Percentiles rank a stretch among this genome's conserved stretches.
Conservation (phyloP, 1,139 yeast genomes). For the Pichia inconspicua region DNA sequence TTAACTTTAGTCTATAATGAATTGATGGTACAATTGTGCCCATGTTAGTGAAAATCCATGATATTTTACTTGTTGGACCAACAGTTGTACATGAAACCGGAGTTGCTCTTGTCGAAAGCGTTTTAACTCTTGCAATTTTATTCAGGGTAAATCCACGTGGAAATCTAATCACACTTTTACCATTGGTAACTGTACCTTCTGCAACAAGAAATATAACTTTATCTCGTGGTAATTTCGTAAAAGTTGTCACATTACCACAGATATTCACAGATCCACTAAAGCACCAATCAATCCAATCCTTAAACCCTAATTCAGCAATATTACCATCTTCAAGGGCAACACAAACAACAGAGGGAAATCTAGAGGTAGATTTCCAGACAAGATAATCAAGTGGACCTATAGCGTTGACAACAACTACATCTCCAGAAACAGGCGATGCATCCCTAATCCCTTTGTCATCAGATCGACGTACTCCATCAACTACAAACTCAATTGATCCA, state of each 20-base stretch:
- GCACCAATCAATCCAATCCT: constrained; percentile 11
- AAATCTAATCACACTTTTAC: constrained; percentile 26
- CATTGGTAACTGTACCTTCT: constrained; percentile 69
- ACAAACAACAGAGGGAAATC: background rate
- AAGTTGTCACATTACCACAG: background rate
- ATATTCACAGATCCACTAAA: constrained; percentile 16
- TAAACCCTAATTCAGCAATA: constrained; percentile 30
- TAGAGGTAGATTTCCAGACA: constrained; percentile 11
- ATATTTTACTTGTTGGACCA: constrained; percentile 16
- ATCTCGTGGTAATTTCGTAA: constrained; percentile 10
- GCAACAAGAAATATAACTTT: constrained; percentile 41
- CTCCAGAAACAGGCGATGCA: constrained; percentile 36
- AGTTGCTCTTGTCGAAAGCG: constrained; percentile 31
- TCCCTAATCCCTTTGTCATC: constrained; percentile 29
- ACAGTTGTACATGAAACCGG: constrained; percentile 24
- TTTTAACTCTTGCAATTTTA: constrained; percentile 29
- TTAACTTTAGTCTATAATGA: constrained; percentile 22
- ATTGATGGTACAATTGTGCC: constrained; percentile 13
- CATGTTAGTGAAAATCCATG: constrained; percentile 16
- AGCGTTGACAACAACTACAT: constrained; percentile 45
- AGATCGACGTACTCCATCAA: constrained; percentile 47
- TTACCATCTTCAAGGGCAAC: constrained; percentile 38
- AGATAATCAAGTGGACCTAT: constrained; percentile 50
- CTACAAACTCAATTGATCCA: constrained; percentile 32
- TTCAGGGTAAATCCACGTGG: constrained; percentile 14